These are phyloP conservation scores for Parathielavia hyrcaniae DNA, from an alignment of 495 filamentous ascomycete species.

Conservation along the genomic window DNA sequence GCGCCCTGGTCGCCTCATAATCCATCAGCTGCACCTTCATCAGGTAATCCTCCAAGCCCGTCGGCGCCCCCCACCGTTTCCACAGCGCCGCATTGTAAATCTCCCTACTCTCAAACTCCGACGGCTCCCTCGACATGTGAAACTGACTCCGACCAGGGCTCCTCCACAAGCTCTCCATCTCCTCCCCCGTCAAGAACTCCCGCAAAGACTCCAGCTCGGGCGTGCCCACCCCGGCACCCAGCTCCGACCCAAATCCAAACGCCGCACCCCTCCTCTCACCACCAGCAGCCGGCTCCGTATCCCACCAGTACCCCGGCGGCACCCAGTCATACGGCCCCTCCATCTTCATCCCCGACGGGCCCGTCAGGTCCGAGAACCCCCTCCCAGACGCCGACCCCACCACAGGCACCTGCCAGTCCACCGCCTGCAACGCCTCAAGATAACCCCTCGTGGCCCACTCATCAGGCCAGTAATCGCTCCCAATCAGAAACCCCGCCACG, in stretches of 20 bases:
- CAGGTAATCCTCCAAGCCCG: slow-evolving; percentile 48
- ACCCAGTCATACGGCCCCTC: slow-evolving; percentile 64
- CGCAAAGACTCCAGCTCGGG: slow-evolving; percentile 50
- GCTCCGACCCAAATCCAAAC: slow-evolving; percentile 58
- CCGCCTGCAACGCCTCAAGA: slow-evolving; percentile 40
- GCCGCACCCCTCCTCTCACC: slow-evolving; percentile 46
- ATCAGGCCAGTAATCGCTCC: slow-evolving; percentile 60
- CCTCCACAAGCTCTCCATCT: slow-evolving; percentile 52
- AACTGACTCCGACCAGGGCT: slow-evolving; percentile 47
- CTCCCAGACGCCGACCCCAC: slow-evolving; percentile 53
- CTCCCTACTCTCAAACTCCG: slow-evolving; percentile 48
- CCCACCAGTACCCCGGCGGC: slow-evolving; percentile 59
- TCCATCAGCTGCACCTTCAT: slow-evolving; percentile 36
- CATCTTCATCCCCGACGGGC: slow-evolving; percentile 59
- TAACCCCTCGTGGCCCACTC: slow-evolving; percentile 49
- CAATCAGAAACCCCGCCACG: slow-evolving; percentile 52
- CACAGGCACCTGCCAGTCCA: slow-evolving; percentile 54
- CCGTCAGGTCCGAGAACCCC: slow-evolving; percentile 47
- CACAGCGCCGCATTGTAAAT: slow-evolving; percentile 54
- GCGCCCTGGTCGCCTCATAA: slow-evolving; percentile 53
- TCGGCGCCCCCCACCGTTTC: slow-evolving; percentile 49
- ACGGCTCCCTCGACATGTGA: slow-evolving; percentile 53
- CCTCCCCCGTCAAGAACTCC: slow-evolving; percentile 47
- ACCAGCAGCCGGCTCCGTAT: slow-evolving; percentile 34
- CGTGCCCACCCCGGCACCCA: slow-evolving; percentile 56